Conservation (phyloP, 371 early-diverging fungal species). For the Mortierella sp. region DNA sequence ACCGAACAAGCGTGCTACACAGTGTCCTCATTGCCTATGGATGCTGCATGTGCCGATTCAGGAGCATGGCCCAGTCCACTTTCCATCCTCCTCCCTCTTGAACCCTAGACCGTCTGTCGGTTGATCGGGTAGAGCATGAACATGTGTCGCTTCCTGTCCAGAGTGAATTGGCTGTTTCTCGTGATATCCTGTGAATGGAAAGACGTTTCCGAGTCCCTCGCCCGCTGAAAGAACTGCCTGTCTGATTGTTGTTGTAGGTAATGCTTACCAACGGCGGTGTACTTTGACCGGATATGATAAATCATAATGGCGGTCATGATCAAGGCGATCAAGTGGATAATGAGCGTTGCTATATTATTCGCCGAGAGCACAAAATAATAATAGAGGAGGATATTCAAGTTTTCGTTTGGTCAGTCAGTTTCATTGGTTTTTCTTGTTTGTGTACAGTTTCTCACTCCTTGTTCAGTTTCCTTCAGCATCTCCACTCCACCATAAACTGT, state of each 20-base stretch:
- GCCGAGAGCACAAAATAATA: constrained; percentile 4
- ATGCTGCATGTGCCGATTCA: constrained; percentile 6
- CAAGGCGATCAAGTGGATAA: constrained; percentile 92
- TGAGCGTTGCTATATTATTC: constrained; percentile 75
- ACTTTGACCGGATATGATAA: constrained; percentile 95
- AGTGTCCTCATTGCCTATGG: background rate
- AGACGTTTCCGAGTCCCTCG: background rate
- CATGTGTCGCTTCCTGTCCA: background rate
- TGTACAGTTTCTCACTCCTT: background rate
- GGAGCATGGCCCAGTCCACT: background rate
- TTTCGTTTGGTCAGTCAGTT: background rate
- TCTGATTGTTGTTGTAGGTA: background rate
- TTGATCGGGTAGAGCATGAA: background rate
- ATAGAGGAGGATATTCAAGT: background rate
- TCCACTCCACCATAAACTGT: background rate
- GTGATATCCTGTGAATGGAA: background rate
- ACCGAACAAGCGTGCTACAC: background rate
- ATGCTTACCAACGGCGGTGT: constrained; percentile 94
- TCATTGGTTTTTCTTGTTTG: background rate
- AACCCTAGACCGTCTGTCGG: background rate
- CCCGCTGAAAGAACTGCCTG: background rate
- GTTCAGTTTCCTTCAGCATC: background rate
- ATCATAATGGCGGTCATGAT: constrained; percentile 98
- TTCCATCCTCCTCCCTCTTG: background rate
- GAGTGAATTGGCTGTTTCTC: background rate